Evolutionary conservation across 176 grass and related monocot genomes (phyloP).

Genomic region (Avena eriantha): DNA sequence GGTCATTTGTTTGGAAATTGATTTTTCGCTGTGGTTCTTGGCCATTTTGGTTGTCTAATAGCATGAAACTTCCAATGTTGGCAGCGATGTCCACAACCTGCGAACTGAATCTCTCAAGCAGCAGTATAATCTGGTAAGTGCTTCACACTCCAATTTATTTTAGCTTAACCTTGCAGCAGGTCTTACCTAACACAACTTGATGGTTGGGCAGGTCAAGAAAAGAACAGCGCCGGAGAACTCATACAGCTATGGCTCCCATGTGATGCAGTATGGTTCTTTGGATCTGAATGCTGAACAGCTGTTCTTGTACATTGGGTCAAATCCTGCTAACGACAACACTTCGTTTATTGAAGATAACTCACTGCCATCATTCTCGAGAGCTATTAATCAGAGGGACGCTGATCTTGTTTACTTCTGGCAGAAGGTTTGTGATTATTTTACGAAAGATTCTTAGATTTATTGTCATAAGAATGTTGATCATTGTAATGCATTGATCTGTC

Average conservation of each 20-base stretch:
- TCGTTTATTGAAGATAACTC: slow-evolving; percentile 79
- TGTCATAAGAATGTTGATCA: not conserved
- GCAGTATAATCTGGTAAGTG: slow-evolving; percentile 81
- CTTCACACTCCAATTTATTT: slow-evolving; percentile 1
- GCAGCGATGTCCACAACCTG: slow-evolving; percentile 89
- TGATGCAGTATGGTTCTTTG: slow-evolving; percentile 91
- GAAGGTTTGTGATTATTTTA: slow-evolving; percentile 50
- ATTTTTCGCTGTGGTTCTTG: not conserved
- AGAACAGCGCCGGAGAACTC: slow-evolving; percentile 67
- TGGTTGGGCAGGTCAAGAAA: slow-evolving; percentile 72
- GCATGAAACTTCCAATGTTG: slow-evolving; percentile 41
- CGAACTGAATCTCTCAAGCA: slow-evolving; percentile 84
- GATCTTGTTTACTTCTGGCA: slow-evolving; percentile 99
- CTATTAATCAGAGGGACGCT: slow-evolving; percentile 94
- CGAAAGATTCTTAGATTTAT: slow-evolving; percentile 11
- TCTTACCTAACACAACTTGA: slow-evolving; percentile 37
- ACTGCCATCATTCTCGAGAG: slow-evolving; percentile 52
- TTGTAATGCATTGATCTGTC: not conserved
- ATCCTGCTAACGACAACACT: slow-evolving; percentile 79
- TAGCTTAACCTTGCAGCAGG: not conserved
- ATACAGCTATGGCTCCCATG: slow-evolving; percentile 78
- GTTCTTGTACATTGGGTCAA: slow-evolving; percentile 80
- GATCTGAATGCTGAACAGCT: slow-evolving; percentile 62
- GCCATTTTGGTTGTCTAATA: slow-evolving; percentile 22
- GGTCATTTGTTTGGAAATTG: slow-evolving; percentile 13